Base-by-base conservation (phyloP, 1,139 yeast species). In the Magnusiomyces fungicola region DNA sequence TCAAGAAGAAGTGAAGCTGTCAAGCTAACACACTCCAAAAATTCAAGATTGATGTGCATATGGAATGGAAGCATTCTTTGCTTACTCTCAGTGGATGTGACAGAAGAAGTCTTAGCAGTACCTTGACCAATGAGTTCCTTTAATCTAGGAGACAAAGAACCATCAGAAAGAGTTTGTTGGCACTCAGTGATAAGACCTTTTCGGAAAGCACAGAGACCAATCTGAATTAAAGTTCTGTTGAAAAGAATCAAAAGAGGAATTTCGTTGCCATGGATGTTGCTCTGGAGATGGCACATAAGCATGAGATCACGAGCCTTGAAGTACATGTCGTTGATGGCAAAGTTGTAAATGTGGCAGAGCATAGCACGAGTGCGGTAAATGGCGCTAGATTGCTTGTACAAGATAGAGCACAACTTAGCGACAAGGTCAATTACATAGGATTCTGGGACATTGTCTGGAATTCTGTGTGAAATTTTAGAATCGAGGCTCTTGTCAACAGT, bases 51-150 rank as follows among this genome's bases (percentile, higher is more conserved):
- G 68, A 94, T 89, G 72, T 94, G 99, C 84, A 88, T 90, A 71
- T 94, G 98, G 84, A 86, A 94, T 53, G 99, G 99, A 65, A 92
- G 76, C 67, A 89, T 78, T 66, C 90, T 84, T 67, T 84, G 95
- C 64, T 79, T 84, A 65, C 83, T 92, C 56, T 76, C 78, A 21
- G 72, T 69, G 49, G 80, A 70, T 43, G 69, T 25, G n/a, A 33
- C 18, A 58, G 46, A 57, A 71, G 42, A 22, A 32, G 65, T 77
- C 66, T 88, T 79, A 65, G 79, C 84, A 62, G 82, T 78, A 52
- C 96, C 96, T 73, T 92, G 99, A 53, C 97, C 97, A 58, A 94
- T 78, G 56, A 92, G 78, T 70, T 94, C 98, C 74, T 87, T 89
- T 60, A 87, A 80, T 65, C 95, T 81, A 59, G 83, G 81, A 46